A percentile compares a stretch with the other conserved stretches of the same genome.
Conservation (phyloP, 2,329 filamentous ascomycete species). For the Clonostachys solani region DNA sequence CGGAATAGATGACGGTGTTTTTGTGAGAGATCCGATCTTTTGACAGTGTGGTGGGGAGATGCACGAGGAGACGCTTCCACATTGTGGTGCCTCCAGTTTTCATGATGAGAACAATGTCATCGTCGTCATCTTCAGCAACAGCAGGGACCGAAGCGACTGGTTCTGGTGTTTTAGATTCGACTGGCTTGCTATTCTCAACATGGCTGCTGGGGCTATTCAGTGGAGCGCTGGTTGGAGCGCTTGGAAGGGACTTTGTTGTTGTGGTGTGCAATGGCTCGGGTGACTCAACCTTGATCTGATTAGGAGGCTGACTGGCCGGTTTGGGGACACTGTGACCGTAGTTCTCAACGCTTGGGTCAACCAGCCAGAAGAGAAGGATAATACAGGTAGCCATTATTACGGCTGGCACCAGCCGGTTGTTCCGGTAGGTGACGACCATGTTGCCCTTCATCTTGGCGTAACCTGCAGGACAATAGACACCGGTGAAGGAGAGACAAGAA, state of each 20-base stretch:
- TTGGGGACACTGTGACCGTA: neutral
- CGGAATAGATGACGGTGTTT: conserved; percentile 15
- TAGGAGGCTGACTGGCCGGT: neutral
- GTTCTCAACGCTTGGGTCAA: conserved; percentile 9
- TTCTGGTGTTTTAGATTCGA: neutral
- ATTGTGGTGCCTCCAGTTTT: conserved; percentile 16
- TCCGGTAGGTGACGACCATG: conserved; percentile 13
- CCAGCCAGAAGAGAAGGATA: conserved; percentile 7
- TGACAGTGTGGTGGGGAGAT: conserved; percentile 10
- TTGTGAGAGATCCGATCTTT: conserved; percentile 5
- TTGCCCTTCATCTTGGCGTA: neutral
- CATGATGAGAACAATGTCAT: conserved; percentile 15
- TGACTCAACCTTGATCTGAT: neutral
- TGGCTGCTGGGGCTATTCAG: neutral
- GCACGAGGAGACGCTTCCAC: conserved; percentile 15
- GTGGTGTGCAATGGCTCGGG: neutral
- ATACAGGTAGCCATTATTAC: conserved; percentile 12
- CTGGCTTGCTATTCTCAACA: neutral
- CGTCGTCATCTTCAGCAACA: neutral
- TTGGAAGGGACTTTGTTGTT: neutral
- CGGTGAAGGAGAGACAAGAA: neutral
- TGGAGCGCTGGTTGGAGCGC: too few species aligned
- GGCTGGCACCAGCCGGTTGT: conserved; percentile 13
- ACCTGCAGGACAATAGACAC: neutral
- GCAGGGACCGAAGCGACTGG: neutral